Evolutionary conservation across 768 basidiomycete genomes (phyloP), one percentile per base, ranked within the genome.

Genomic region (Rhizopogon vinicolor): DNA sequence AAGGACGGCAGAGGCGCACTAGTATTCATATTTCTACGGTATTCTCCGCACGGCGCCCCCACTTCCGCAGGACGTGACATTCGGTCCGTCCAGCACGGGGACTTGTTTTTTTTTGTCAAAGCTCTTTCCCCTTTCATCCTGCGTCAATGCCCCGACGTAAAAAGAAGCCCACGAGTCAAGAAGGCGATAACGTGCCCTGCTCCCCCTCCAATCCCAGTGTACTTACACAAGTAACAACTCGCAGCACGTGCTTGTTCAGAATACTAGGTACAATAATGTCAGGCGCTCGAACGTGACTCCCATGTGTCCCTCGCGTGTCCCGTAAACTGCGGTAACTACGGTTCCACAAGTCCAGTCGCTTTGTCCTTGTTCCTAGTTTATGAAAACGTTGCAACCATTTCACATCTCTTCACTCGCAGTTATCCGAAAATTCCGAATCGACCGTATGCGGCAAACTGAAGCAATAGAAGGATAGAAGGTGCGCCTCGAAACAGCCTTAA

Each of bases 101-200:
- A 63, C 1, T 81, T 97, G 29, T 33, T n/a, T n/a, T n/a, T n/a
- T n/a, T 62, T 77, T 25, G 3, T 80, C 90, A 0, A 81, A 74
- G 7, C 78, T 96, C 7, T 79, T 93, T 16, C 93, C 25, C 94
- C 0, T 96, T 96, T 67, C 93, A 97, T 65, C 31, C 75, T 82
- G 25, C 83, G 79, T 94, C 3, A 85, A 75, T 96, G 62, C 77
- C 95, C 3, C 70, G 74, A 35, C 44, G 93, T 25, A 25, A 94
- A 68, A 84, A 84, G 3, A 84, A 81, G 68, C 65, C 64, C 2
- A 61, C 86, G 13, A 74, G 71, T 1, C 56, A 74, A 1, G 66
- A 74, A 3, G 90, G 90, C 9, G 60, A 72, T 16, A 67, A 88
- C 28, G 63, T 75, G 0, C 53, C 60, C 0, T 51, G 59, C 5